Conservation (phyloP, 148 eudicot species). For the Tetragonia tetragonoides region DNA sequence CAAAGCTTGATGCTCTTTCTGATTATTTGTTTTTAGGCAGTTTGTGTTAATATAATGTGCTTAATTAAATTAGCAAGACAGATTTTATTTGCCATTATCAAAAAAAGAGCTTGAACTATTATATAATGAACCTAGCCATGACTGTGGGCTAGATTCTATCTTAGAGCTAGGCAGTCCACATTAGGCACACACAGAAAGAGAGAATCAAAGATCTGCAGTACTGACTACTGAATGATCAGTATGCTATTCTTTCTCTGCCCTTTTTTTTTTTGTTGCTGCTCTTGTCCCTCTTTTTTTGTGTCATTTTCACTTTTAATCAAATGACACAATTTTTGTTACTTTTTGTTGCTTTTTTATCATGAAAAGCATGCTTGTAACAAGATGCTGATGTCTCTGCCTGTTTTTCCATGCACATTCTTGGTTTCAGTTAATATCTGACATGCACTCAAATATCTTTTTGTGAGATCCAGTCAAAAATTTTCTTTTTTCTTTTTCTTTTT, state of each 20-base stretch:
- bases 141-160: constrained; percentile 13
- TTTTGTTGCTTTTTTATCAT: not conserved
- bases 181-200: not conserved
- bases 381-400: no score
- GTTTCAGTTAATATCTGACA: not conserved
- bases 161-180: not conserved
- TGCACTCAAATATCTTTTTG: not conserved
- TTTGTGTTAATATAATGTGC: no score
- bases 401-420: not conserved
- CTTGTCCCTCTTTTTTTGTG: not conserved
- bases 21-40: no score
- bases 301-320: not conserved
- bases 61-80: no score
- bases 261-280: not conserved
- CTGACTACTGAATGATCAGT: not conserved
- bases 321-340: not conserved
- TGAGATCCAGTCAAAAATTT: not conserved
- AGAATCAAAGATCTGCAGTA: not conserved
- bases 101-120: no score
- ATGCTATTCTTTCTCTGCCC: not conserved
- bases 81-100: no score
- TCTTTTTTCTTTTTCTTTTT: not conserved
- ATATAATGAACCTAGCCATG: constrained; percentile 21
- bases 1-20: no score
- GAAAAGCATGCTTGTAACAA: not conserved